Percentiles rank a stretch among this genome's conserved stretches.
Conservation (phyloP, 2,329 filamentous ascomycete species). For the Fusarium denticulatum region DNA sequence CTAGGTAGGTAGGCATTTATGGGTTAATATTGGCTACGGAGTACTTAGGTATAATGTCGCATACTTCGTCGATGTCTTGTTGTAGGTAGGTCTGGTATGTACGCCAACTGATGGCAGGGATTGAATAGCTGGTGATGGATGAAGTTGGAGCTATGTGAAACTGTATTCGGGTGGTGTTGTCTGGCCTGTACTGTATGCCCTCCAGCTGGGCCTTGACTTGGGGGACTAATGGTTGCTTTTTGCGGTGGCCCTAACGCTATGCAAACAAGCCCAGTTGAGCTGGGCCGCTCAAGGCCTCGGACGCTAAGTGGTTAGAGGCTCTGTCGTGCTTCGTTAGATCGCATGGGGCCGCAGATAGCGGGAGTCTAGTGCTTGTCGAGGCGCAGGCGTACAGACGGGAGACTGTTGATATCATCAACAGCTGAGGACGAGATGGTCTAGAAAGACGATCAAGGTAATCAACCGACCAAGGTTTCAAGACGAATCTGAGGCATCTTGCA, state of each 20-base stretch:
- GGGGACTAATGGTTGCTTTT: conserved; percentile 36
- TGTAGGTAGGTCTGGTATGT: neutral
- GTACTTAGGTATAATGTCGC: neutral
- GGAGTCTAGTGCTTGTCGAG: neutral
- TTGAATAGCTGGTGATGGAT: neutral
- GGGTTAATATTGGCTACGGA: no score
- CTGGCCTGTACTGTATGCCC: neutral
- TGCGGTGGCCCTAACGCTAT: conserved; percentile 41
- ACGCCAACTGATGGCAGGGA: neutral
- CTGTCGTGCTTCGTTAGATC: conserved; percentile 9
- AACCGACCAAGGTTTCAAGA: neutral
- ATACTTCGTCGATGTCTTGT: neutral
- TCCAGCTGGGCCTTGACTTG: conserved; percentile 4
- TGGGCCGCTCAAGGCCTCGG: conserved; percentile 10
- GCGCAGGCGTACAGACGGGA: neutral
- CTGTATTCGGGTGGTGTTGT: neutral
- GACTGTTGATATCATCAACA: neutral
- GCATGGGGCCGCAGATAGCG: conserved; percentile 22
- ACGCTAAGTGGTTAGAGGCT: conserved; percentile 28
- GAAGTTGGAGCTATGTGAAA: conserved; percentile 9
- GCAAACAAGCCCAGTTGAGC: conserved; percentile 30
- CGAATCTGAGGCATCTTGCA: conserved; percentile 1
- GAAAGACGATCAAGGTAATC: neutral
- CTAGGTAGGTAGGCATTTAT: neutral
- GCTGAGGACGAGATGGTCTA: neutral